Base-by-base conservation (phyloP, 495 filamentous ascomycete genomes). In the Pyrenula aspistea region DNA sequence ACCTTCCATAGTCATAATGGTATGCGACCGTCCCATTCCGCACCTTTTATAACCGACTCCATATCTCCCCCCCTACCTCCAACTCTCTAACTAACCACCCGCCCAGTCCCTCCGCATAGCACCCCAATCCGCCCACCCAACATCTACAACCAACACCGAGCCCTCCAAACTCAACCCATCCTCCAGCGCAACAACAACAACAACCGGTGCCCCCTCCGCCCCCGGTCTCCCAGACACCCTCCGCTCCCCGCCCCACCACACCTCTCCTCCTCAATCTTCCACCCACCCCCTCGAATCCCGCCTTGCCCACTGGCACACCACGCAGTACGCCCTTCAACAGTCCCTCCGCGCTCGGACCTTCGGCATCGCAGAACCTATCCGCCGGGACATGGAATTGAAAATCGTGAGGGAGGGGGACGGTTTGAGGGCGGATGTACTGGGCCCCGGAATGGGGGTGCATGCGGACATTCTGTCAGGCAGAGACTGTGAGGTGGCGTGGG, bases 351-450 rank as follows among this genome's bases (percentile, higher is more conserved):
- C 90, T 51, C 87, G 89, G 56, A 81, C 85, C 25, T 96, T 86
- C 69, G 92, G 92, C 50, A 89, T 96, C 57, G 88, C 85, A n/a
- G 92, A 96, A 80, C 91, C 92, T 10, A 81, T 96, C 60, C 81
- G 88, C 15, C 82, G 92, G n/a, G 87, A 85, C 36, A 98, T 98
- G 92, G 92, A 98, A 77, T 73, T 95, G 64, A 87, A 87, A 79
- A 90, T 95, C 65, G 79, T 82, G 0, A 67, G 73, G 47, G 74
- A 74, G 53, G 77, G 82, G 54, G 79, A 74, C 64, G 77, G 79
- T 21, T 77, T 75, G 54, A 61, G 71, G 56, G 77, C 77, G 25
- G 66, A 64, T 53, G 63, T 68, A 49, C 61, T 80, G 61, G 75
- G 77, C 31, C 71, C 71, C 8, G 69, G 65, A 25, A 69, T 71